phyloP scores from a whole-genome alignment of 441 rosid species.

The Viola pubescens region DNA sequence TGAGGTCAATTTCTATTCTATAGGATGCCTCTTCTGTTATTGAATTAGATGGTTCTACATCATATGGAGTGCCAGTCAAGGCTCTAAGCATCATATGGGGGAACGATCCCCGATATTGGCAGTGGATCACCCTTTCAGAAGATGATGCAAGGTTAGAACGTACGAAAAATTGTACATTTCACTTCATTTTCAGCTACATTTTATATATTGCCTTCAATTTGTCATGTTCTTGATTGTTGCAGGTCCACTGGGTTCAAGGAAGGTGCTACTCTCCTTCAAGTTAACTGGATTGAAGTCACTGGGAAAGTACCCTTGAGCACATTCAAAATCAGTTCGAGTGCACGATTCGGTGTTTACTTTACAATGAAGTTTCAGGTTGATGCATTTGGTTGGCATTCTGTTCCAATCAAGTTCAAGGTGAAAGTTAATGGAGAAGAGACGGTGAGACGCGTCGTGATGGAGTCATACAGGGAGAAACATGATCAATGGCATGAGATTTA shows the following conservation, averaged over 20 bases:
- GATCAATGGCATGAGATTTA: constrained; percentile 20
- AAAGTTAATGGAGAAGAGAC: constrained; percentile 12
- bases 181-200: background rate
- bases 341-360: constrained; percentile 14
- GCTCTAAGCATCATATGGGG: constrained; percentile 30
- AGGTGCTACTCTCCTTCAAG: constrained; percentile 20
- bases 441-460: constrained; percentile 11
- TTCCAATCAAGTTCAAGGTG: constrained; percentile 24
- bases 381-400: constrained; percentile 33
- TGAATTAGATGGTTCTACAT: background rate
- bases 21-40: constrained; percentile 12
- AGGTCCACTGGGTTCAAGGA: constrained; percentile 19
- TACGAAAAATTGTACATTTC: too few relatives aligned
- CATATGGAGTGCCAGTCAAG: constrained; percentile 15
- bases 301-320: constrained; percentile 5
- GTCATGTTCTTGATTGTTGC: background rate
- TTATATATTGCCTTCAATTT: too few relatives aligned
- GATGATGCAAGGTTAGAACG: constrained; percentile 11
- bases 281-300: constrained; percentile 29
- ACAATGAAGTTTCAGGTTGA: constrained; percentile 23
- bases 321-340: background rate
- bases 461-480: constrained; percentile 15
- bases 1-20: background rate
- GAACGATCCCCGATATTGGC: constrained; percentile 27
- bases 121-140: constrained; percentile 15